Conservation (phyloP, 2,329 filamentous ascomycete genomes). For the Aspergillus pseudoviridinutans region DNA sequence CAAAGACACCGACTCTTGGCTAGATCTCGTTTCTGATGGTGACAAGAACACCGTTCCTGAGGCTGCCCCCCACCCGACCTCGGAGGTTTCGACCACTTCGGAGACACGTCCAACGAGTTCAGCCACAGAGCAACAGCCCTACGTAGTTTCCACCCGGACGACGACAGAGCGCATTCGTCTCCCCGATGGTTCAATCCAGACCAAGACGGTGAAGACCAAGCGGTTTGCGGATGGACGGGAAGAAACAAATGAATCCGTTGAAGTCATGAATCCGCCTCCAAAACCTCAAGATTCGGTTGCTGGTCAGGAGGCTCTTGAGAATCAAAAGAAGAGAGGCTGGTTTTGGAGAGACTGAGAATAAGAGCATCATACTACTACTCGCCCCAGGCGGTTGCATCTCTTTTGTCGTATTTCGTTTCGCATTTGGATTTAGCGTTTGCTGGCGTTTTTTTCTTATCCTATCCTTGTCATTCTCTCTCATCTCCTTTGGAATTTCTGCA, state of each 20-base stretch:
- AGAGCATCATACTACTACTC: background rate
- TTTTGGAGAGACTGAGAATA: conserved; percentile 34
- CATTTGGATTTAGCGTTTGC: conserved; percentile 1
- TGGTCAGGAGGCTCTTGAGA: conserved; percentile 5
- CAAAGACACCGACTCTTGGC: conserved; percentile 23
- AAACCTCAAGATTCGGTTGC: conserved; percentile 6
- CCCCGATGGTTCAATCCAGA: conserved; percentile 56
- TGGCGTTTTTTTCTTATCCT: background rate
- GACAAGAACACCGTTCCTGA: conserved; percentile 22
- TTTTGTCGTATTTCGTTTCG: background rate
- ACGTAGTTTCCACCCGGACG: conserved; percentile 54
- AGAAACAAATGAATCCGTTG: conserved; percentile 54
- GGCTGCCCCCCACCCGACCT: conserved; percentile 2
- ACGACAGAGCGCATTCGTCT: conserved; percentile 53
- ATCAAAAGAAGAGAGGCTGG: conserved; percentile 27
- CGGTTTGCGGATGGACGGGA: conserved; percentile 59
- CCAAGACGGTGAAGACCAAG: conserved; percentile 54
- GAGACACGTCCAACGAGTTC: conserved; percentile 1
- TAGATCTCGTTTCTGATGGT: conserved; percentile 25
- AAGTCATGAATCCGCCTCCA: conserved; percentile 31
- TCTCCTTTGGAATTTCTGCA: background rate
- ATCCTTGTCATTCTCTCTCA: background rate
- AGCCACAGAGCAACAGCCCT: conserved; percentile 11
- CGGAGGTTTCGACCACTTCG: background rate
- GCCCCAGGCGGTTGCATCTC: background rate